Base-by-base conservation (phyloP, 345 rosid genomes). In the Eucalyptus leucophloia region DNA sequence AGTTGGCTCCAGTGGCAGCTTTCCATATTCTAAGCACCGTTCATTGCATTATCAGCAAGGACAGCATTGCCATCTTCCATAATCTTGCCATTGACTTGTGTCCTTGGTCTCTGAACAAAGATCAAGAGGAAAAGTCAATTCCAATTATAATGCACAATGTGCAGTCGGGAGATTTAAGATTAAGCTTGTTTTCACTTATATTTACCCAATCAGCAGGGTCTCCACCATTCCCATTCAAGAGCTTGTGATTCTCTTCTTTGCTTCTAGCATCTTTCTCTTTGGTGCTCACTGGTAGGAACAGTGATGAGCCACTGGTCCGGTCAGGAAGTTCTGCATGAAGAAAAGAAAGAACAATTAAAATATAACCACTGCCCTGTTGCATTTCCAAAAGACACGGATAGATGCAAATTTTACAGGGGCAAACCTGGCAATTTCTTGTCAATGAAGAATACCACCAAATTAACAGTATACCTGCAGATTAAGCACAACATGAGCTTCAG, bases 341-440 rank as follows among this genome's bases (percentile, higher is more conserved):
- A 50, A 65, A 58, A 18, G 24, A 60, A 45, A 12, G 47, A 14
- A 34, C 42, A 7, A 86, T 47, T 51, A 50, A 19, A 37, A 32
- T 34, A 32, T 21, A 86, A 32, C n/a, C 19, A 19, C 88, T 4
- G 1, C 65, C 10, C 12, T 54, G 28, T 40, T 21, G 28, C 67
- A 53, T 11, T 37, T 44, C n/a, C 18, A 86, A 60, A 86, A 86
- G 40, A 86, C 45, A 18, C 6, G 44, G 54, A 26, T 44, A 12
- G 87, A 40, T 58, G 65, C 34, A 47, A 86, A 15, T 50, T 40
- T 37, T 32, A 42, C 50, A 47, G 87, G 87, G 82, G 86, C 96
- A 90, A 56, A 97, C 99, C 99, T 93, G 99, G 99, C 92, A 98
- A 92, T 91, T 96, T 97, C 96, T 98, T 96, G 96, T 97, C 99